Percentiles rank a stretch among this genome's conserved stretches.
Conservation (phyloP, 1,284 basidiomycete species). For the Farysia itapuensis region DNA sequence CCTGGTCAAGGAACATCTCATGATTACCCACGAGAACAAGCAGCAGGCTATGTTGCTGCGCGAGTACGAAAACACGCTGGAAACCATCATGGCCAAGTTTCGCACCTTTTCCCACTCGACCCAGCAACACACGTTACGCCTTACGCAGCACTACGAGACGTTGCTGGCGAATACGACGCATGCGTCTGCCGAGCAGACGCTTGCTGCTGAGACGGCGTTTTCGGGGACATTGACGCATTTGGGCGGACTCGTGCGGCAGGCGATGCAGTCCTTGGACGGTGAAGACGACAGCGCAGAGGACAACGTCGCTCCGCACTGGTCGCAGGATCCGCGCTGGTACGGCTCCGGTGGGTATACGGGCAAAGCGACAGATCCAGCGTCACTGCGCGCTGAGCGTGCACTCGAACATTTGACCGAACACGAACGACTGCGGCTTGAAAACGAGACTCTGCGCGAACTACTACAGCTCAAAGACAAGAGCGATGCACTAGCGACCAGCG, state of each 20-base stretch:
- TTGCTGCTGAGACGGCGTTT: constrained; percentile 37
- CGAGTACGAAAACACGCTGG: constrained; percentile 92
- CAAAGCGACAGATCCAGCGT: constrained; percentile 36
- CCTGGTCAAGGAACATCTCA: constrained; percentile 89
- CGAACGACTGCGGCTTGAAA: constrained; percentile 51
- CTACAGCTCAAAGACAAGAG: constrained; percentile 42
- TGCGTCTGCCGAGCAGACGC: constrained; percentile 35
- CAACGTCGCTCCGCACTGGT: constrained; percentile 8
- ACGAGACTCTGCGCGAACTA: constrained; percentile 50
- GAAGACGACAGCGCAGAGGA: constrained; percentile 23
- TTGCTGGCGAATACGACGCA: constrained; percentile 65
- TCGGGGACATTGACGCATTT: constrained; percentile 40
- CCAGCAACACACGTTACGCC: constrained; percentile 83
- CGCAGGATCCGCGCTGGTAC: constrained; percentile 45
- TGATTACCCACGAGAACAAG: constrained; percentile 87
- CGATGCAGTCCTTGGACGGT: constrained; percentile 44
- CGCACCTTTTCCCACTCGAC: constrained; percentile 86
- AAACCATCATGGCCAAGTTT: constrained; percentile 95
- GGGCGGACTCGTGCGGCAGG: constrained; percentile 42
- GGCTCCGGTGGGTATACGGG: constrained; percentile 54
- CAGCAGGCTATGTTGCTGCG: constrained; percentile 83
- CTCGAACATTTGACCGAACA: constrained; percentile 49
- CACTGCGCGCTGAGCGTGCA: constrained; percentile 32
- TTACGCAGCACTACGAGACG: constrained; percentile 87
- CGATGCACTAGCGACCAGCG: constrained; percentile 6